Base-by-base conservation (phyloP, 768 basidiomycete genomes). In the Macrolepiota albuminosa region DNA sequence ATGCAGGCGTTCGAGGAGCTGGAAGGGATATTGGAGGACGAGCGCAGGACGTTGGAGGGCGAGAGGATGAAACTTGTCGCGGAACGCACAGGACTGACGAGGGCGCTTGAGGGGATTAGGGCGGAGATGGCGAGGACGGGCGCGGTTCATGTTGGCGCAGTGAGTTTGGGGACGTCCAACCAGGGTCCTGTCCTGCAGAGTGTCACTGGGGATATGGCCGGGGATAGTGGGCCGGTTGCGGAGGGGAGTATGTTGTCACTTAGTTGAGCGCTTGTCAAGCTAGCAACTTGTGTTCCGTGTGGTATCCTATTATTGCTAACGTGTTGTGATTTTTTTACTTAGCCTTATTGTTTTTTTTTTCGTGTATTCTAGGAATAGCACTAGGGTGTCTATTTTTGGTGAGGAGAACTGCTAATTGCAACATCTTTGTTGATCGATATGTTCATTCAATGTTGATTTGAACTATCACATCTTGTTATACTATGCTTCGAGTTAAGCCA, bases 1-100 rank as follows among this genome's bases (percentile, higher is more conserved):
- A 91, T 95, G 86, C 75, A 84, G 1, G 92, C 95, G 71, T 98
- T 98, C 68, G 97, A 98, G 70, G 88, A 93, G 71, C 78, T 99
- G 59, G 97, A 99, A 70, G 89, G 91, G 51, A 76, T 94, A 9
- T 77, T 99, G 54, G 97, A 98, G 70, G 88, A 93, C 55, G 97
- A 99, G 73, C 82, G 94, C 58, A 83, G 89, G 62, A 78, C 84
- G 39, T 74, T 99, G 47, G 97, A 99, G 78, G 85, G 86, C 50
- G 86, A 89, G 24, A 82, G 91, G 57, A 80, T 92, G 74, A 81
- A 85, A 42, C 76, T 98, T 45, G 85, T 92, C 56, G 87, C 81
- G 66, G 96, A 98, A 69, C 82, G 93, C 55, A 71, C 87, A 54
- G 82, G 81, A 45, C 67, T 93, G 56, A 88, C 85, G 73, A 85